Evolutionary conservation across 2,329 filamentous ascomycete species (phyloP).

Genomic region (Arthrinium puccinioides): DNA sequence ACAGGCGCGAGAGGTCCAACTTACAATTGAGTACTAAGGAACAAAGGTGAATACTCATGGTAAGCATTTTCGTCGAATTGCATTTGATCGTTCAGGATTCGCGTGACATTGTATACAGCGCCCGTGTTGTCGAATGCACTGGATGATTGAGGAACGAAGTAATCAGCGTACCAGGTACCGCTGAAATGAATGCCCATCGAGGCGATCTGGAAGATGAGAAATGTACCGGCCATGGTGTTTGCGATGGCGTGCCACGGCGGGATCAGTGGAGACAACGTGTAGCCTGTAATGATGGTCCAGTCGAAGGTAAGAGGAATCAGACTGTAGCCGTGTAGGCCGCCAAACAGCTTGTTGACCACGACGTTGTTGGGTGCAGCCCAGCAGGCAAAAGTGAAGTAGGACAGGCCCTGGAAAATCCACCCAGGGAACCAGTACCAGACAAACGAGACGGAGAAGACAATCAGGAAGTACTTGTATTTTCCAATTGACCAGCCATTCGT

Average conservation of each 20-base stretch:
- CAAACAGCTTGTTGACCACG: slow-evolving; percentile 41
- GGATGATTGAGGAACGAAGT: slow-evolving; percentile 1
- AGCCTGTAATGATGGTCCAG: slow-evolving; percentile 26
- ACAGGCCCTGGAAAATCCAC: slow-evolving; percentile 40
- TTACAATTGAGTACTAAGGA: slow-evolving; percentile 23
- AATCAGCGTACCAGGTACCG: slow-evolving; percentile 13
- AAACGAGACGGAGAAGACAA: slow-evolving; percentile 33
- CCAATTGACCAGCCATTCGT: slow-evolving; percentile 36
- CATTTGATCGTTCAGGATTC: slow-evolving; percentile 40
- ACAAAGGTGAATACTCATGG: slow-evolving; percentile 46
- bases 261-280: slow-evolving; percentile 1
- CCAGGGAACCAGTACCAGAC: slow-evolving; percentile 48
- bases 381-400: slow-evolving; percentile 37
- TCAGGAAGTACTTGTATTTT: slow-evolving; percentile 37
- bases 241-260: slow-evolving; percentile 20
- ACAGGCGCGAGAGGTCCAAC: background rate
- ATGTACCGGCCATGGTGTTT: slow-evolving; percentile 22
- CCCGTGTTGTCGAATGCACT: slow-evolving; percentile 51
- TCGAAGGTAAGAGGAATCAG: slow-evolving; percentile 39
- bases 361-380: slow-evolving; percentile 40
- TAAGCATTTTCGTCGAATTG: slow-evolving; percentile 47
- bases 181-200: slow-evolving; percentile 25
- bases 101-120: slow-evolving; percentile 39
- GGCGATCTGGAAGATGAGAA: slow-evolving; percentile 20
- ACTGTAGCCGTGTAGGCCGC: slow-evolving; percentile 30